Conservation (phyloP, 1,284 basidiomycete species). For the Ganoderma boninense region DNA sequence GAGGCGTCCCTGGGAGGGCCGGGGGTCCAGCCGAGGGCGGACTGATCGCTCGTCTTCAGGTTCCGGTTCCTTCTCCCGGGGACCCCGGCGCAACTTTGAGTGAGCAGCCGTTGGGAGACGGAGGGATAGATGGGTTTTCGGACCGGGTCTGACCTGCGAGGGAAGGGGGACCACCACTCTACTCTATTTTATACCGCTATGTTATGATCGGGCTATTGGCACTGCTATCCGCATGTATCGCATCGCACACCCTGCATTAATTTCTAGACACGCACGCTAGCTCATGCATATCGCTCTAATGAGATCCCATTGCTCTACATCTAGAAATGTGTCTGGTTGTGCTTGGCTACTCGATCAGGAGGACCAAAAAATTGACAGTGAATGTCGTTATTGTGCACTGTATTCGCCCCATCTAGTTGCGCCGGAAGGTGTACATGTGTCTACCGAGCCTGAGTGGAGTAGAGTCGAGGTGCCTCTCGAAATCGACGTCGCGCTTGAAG, state of each 20-base stretch:
- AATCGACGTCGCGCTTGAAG: conserved; percentile 46
- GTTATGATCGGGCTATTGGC: conserved; percentile 30
- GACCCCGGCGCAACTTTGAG: background rate
- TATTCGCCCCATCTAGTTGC: conserved; percentile 8
- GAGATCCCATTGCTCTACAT: conserved; percentile 2
- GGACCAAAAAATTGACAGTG: background rate
- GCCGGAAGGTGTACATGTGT: conserved; percentile 15
- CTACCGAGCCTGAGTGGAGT: background rate
- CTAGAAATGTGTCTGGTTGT: background rate
- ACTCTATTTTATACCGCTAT: conserved; percentile 25
- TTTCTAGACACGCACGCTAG: conserved; percentile 20
- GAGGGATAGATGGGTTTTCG: background rate
- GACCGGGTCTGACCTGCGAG: background rate
- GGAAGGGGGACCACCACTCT: conserved; percentile 15
- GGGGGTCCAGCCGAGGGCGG: background rate
- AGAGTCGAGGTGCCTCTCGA: conserved; percentile 41
- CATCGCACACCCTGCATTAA: conserved; percentile 20
- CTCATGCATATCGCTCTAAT: background rate
- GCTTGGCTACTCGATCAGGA: background rate
- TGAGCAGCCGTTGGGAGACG: background rate
- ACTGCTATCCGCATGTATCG: conserved; percentile 28
- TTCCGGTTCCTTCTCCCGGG: background rate
- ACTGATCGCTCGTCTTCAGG: background rate
- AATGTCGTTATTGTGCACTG: background rate
- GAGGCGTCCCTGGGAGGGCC: background rate